A percentile compares a stretch with the other conserved stretches of the same genome.
Conservation (phyloP, 768 basidiomycete genomes). For the Cystobasidium onofrii region DNA sequence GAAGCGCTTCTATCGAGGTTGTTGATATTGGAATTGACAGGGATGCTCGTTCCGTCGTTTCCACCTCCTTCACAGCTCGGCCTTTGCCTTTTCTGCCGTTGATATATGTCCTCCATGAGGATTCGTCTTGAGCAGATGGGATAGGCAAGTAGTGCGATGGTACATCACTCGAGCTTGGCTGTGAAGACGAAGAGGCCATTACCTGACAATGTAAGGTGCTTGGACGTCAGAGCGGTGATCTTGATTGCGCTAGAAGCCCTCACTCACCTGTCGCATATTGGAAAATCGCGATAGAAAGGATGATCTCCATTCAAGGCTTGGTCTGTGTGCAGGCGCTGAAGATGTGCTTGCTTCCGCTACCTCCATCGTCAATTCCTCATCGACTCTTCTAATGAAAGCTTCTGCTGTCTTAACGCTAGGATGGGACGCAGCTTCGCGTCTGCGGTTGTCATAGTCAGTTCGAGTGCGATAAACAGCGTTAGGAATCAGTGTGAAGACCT, state of each 20-base stretch:
- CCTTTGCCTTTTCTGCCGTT: conserved; percentile 11
- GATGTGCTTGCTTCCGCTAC: neutral
- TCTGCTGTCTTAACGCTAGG: conserved; percentile 21
- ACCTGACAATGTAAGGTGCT: neutral
- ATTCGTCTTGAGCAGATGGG: conserved; percentile 22
- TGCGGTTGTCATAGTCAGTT: neutral
- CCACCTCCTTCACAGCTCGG: neutral
- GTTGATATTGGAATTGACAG: no score
- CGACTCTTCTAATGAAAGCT: neutral
- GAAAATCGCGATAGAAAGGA: conserved; percentile 25
- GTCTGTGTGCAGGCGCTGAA: conserved; percentile 21
- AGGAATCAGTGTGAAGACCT: no score
- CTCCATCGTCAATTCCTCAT: neutral
- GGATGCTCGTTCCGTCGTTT: no score
- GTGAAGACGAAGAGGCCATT: neutral
- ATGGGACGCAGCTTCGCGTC: conserved; percentile 36
- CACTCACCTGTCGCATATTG: conserved; percentile 24
- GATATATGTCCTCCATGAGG: conserved; percentile 24
- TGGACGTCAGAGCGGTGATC: no score
- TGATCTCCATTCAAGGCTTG: conserved; percentile 12
- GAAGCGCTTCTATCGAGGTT: neutral
- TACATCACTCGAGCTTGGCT: neutral
- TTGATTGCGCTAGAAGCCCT: no score
- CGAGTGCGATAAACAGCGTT: no score
- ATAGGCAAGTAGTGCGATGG: conserved; percentile 24